These are phyloP conservation scores for Fomitiporia mediterranea DNA, from an alignment of 1,284 basidiomycete species.

Conservation along the genomic window DNA sequence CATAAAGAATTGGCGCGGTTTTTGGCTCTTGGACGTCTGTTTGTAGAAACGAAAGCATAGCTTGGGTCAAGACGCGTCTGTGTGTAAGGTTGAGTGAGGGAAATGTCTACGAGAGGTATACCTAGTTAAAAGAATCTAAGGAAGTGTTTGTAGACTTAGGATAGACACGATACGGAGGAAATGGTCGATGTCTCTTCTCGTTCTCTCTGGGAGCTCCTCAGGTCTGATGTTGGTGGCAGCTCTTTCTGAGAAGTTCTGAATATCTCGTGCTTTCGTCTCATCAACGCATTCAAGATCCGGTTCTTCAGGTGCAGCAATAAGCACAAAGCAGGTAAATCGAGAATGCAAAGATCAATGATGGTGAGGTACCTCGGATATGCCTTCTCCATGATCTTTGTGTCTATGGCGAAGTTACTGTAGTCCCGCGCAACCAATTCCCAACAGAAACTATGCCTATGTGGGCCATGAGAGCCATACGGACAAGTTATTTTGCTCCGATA, in stretches of 20 bases:
- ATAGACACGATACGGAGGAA: not conserved
- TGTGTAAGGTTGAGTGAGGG: not conserved
- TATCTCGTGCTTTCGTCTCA: slow-evolving; percentile 5
- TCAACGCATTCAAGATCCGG: not conserved
- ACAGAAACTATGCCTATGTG: not conserved
- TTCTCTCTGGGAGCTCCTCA: not conserved
- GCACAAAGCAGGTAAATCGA: not conserved
- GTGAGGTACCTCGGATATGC: slow-evolving; percentile 2
- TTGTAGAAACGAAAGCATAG: not conserved
- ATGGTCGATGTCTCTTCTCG: not conserved
- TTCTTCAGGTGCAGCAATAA: not conserved
- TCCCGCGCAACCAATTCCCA: not conserved
- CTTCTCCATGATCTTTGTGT: not conserved
- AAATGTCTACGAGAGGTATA: not conserved
- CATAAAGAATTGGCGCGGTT: not conserved
- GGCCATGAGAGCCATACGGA: not conserved
- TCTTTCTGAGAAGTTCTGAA: not conserved
- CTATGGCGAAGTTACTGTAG: not conserved
- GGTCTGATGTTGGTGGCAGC: not conserved
- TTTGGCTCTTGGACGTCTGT: not conserved
- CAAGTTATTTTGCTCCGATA: not conserved
- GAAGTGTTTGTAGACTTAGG: no score
- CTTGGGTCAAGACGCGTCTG: not conserved
- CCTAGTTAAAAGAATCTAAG: no score
- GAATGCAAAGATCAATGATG: not conserved